Percentiles rank a stretch among this genome's conserved stretches.
phyloP scores from a whole-genome alignment of 768 basidiomycete genomes.

The Suillus tomentosus region DNA sequence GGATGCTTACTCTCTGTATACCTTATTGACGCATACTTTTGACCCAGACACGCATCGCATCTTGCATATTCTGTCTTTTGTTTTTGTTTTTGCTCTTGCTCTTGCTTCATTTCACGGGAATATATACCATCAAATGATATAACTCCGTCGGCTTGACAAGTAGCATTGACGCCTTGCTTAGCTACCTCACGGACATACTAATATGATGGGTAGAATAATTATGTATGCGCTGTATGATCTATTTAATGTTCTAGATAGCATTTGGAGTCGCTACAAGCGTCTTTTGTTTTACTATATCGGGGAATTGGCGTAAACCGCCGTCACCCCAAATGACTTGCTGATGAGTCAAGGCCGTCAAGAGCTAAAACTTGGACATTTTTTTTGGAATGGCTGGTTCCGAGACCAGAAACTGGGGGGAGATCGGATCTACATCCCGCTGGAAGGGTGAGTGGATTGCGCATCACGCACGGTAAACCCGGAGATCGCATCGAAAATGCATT shows the following conservation, averaged over 20 bases:
- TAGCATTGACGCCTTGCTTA: constrained; percentile 7
- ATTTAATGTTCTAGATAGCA: constrained; percentile 6
- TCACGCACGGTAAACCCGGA: background rate
- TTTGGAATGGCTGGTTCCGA: background rate
- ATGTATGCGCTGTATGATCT: constrained; percentile 5
- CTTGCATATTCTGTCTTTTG: constrained; percentile 9
- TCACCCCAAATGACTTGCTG: background rate
- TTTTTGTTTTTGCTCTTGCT: constrained; percentile 9
- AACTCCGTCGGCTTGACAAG: constrained; percentile 3
- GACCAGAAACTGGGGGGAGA: background rate
- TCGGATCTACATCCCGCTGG: background rate
- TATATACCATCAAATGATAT: constrained; percentile 12
- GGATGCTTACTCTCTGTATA: constrained; percentile 22
- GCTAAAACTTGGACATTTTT: background rate
- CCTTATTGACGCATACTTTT: constrained; percentile 23
- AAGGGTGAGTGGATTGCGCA: background rate
- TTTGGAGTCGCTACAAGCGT: constrained; percentile 2
- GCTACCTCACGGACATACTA: constrained; percentile 5
- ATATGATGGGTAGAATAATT: constrained; percentile 8
- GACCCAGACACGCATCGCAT: constrained; percentile 9
- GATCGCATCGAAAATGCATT: constrained; percentile 1
- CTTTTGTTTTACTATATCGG: constrained; percentile 1
- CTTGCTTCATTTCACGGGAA: constrained; percentile 18
- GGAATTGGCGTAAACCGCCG: background rate
- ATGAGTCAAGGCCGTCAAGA: background rate